A percentile compares a stretch with the other conserved stretches of the same genome.
Evolutionary conservation across 1,284 basidiomycete genomes (phyloP).

Genomic region (Vanrija pseudolonga): DNA sequence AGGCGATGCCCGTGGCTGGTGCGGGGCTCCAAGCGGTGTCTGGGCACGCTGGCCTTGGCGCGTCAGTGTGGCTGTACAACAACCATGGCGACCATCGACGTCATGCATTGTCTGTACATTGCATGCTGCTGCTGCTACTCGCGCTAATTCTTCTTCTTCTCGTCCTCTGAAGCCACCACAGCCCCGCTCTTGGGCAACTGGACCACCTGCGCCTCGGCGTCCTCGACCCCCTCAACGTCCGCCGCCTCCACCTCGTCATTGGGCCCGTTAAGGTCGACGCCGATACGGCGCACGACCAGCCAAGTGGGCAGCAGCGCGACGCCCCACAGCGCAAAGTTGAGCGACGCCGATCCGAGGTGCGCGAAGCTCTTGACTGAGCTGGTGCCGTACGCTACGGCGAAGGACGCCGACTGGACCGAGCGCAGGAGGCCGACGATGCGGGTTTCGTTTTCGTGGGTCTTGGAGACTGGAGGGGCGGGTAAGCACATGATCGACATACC

Average conservation of each 20-base stretch:
- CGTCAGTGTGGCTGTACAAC: too few relatives aligned
- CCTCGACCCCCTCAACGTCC: background rate
- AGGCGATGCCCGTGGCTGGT: too few relatives aligned
- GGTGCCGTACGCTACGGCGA: background rate
- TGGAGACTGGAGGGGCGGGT: background rate
- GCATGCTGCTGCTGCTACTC: too few relatives aligned
- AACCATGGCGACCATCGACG: too few relatives aligned
- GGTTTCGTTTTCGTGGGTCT: background rate
- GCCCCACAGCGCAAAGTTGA: background rate
- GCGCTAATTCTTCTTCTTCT: too few relatives aligned
- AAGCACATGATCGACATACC: too few relatives aligned
- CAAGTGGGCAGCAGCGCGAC: background rate
- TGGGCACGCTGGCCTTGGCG: too few relatives aligned
- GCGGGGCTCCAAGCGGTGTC: too few relatives aligned
- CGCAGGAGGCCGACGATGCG: background rate
- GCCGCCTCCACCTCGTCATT: too few relatives aligned
- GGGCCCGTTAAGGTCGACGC: background rate
- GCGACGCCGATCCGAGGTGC: background rate
- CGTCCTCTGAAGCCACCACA: too few relatives aligned
- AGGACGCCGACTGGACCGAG: background rate
- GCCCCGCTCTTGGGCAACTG: too few relatives aligned
- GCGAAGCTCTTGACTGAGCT: background rate
- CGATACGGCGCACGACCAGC: background rate
- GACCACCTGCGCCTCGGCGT: background rate
- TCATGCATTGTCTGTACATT: too few relatives aligned